phyloP scores from a whole-genome alignment of 2,329 filamentous ascomycete genomes.

The Sporothrix euskadiensis region DNA sequence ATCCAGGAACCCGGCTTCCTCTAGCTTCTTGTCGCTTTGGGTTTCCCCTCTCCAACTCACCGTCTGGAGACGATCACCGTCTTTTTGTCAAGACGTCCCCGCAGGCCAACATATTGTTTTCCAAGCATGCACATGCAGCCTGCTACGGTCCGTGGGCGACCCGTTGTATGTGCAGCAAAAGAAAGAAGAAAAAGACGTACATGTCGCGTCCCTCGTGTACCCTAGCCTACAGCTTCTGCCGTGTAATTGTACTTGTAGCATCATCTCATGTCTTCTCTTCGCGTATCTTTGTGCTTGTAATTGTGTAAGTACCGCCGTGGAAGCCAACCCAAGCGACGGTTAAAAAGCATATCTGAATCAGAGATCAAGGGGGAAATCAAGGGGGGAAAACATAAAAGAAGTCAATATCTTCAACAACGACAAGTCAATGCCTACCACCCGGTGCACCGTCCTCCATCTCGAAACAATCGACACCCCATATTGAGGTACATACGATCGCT shows the following conservation, averaged over 20 bases:
- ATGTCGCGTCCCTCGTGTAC: not conserved
- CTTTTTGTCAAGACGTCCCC: not conserved
- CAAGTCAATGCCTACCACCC: not conserved
- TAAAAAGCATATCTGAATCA: not conserved
- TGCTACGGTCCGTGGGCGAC: not conserved
- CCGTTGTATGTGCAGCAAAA: not conserved
- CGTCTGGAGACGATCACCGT: not conserved
- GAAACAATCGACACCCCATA: constrained; percentile 1
- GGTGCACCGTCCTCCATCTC: not conserved
- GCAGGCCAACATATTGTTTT: not conserved
- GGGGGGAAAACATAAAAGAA: too few relatives aligned
- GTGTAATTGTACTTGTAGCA: not conserved
- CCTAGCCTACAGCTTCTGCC: not conserved
- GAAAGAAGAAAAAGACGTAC: not conserved
- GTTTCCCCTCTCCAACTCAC: not conserved
- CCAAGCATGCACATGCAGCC: not conserved
- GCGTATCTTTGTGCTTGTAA: not conserved
- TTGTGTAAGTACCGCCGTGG: not conserved
- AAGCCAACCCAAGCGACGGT: not conserved
- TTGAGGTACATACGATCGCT: constrained; percentile 16
- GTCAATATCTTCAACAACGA: not conserved
- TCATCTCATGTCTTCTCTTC: not conserved
- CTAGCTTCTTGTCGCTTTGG: not conserved
- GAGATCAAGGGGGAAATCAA: too few relatives aligned
- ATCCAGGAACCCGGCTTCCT: not conserved